Evolutionary conservation across 768 basidiomycete species (phyloP), one percentile per base, ranked within the genome.

Genomic region (Clitopilus hobsonii): DNA sequence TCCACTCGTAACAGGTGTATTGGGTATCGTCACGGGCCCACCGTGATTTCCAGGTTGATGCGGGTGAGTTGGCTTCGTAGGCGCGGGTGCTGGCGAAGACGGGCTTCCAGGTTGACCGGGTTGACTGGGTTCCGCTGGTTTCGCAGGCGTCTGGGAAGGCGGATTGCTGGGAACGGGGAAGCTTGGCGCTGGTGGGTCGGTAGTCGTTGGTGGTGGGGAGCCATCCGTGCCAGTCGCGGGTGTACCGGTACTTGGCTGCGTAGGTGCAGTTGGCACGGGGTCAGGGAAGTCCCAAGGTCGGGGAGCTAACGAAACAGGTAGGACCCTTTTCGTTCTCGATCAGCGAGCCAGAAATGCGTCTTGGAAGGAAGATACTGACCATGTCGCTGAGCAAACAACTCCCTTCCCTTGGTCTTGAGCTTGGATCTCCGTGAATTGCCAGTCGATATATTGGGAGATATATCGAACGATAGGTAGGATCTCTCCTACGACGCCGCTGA

Each of bases 311-410:
- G 28, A n/a, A 20, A 38, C 81, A 20, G 90, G 91, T 78, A 92
- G 81, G 50, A 91, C 79, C 88, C 85, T 88, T 13, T 11, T 18
- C n/a, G 45, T 28, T 3, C 8, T n/a, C 47, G 36, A 14, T 52
- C 47, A 22, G 25, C 36, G 6, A 28, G 29, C 23, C 45, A 5
- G n/a, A 22, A 6, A 28, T 13, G 23, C 13, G 7, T 30, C 54
- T 28, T 5, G 18, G 25, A 36, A 36, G 45, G 11, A 28, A 68
- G 3, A 36, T 36, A 36, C 76, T 24, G 62, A 86, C 89, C 92
- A 94, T n/a, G 92, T 95, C 5, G 92, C 88, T 49, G 90, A 88
- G 64, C 92, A 91, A 28, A 94, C 84, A 30, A 94, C 93, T 18
- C 92, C 92, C 62, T 82, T 67, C 0, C 92, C 91, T 51, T 72